Percentiles rank a stretch among this genome's conserved stretches.
These are phyloP conservation scores for Quercus ilex DNA, from an alignment of 306 rosid species.

Conservation along the genomic window DNA sequence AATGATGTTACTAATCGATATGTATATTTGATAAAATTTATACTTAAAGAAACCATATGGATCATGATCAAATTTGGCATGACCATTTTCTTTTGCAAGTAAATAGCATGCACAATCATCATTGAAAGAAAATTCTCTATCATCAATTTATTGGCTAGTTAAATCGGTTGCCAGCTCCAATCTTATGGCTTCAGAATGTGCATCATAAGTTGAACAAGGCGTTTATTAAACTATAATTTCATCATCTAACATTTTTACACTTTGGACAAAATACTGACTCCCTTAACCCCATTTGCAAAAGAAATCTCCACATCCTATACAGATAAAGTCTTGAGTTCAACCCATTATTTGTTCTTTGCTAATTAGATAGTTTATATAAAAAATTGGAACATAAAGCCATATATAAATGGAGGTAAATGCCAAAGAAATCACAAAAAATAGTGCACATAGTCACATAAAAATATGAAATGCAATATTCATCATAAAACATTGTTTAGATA, in stretches of 20 bases:
- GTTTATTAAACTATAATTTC: too few species aligned
- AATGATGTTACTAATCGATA: too few species aligned
- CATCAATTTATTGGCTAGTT: not conserved
- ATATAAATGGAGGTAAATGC: not conserved
- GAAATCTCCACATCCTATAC: too few species aligned
- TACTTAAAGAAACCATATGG: too few species aligned
- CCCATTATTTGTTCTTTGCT: not conserved
- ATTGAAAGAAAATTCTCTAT: not conserved
- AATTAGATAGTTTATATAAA: not conserved
- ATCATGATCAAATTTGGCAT: too few species aligned
- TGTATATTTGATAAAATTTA: too few species aligned
- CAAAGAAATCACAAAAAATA: not conserved
- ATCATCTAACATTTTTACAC: too few species aligned
- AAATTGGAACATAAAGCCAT: not conserved
- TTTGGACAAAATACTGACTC: too few species aligned
- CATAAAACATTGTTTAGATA: not conserved
- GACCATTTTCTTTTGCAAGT: too few species aligned
- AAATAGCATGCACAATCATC: not conserved
- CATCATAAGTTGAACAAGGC: not conserved
- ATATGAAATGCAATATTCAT: not conserved
- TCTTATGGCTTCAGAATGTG: not conserved
- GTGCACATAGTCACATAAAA: not conserved
- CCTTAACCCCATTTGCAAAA: too few species aligned
- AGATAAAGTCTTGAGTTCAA: too few species aligned
- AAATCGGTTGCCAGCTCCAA: not conserved